A percentile compares a stretch with the other conserved stretches of the same genome.
Conservation (phyloP, 108 stramenopile species). For the Cyclostephanos invisitatus region DNA sequence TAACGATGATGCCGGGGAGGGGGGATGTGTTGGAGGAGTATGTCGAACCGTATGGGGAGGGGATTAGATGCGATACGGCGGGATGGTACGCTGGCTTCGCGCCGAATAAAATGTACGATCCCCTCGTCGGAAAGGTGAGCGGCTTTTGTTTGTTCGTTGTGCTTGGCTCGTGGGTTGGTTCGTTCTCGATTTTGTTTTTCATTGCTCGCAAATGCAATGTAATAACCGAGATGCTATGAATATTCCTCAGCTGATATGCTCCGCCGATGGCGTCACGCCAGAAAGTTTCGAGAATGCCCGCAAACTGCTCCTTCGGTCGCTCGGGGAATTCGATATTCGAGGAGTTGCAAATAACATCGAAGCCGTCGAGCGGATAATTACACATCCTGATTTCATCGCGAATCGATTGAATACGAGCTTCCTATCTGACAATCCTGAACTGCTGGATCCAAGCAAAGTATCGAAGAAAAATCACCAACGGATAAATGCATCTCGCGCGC, state of each 20-base stretch:
- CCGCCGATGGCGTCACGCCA: constrained; percentile 62
- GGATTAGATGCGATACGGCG: constrained; percentile 65
- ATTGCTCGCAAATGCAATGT: neutral
- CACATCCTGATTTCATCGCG: constrained; percentile 61
- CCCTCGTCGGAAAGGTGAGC: constrained; percentile 64
- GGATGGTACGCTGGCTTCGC: constrained; percentile 54
- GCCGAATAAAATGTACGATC: constrained; percentile 80
- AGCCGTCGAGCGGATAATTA: constrained; percentile 64
- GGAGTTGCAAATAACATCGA: constrained; percentile 69
- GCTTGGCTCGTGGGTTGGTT: neutral
- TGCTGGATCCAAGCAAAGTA: constrained; percentile 40
- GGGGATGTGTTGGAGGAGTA: constrained; percentile 63
- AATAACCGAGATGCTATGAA: neutral
- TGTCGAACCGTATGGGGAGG: constrained; percentile 59
- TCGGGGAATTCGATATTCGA: constrained; percentile 65
- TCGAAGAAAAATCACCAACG: constrained; percentile 16
- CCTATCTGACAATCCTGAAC: constrained; percentile 52
- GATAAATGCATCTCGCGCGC: constrained; percentile 19
- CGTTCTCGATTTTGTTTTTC: neutral
- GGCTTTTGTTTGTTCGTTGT: neutral
- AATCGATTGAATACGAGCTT: constrained; percentile 69
- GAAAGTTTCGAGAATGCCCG: constrained; percentile 48
- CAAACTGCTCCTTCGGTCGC: constrained; percentile 55
- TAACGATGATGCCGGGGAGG: constrained; percentile 75
- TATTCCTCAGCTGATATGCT: constrained; percentile 62